Conservation (phyloP, 2,329 filamentous ascomycete genomes). For the Pochonia chlamydosporia region DNA sequence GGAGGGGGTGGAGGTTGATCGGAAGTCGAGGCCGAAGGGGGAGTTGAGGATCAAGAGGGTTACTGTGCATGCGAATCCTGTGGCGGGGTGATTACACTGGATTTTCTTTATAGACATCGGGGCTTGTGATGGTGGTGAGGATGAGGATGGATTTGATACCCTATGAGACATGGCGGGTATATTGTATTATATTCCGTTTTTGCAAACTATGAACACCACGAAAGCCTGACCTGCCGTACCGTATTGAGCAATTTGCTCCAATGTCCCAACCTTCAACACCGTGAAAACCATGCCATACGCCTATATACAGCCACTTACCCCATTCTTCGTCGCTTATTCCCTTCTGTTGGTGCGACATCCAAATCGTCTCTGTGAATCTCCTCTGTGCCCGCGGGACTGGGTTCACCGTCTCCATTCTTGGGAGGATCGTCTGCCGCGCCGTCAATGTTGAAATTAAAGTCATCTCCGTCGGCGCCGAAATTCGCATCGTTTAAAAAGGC, state of each 20-base stretch:
- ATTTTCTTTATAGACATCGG: not conserved
- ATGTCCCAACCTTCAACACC: no score
- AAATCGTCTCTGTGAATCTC: constrained; percentile 43
- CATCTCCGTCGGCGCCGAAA: constrained; percentile 37
- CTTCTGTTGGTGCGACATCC: constrained; percentile 18
- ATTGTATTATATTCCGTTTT: no score
- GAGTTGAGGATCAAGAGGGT: constrained; percentile 61
- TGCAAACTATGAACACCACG: no score
- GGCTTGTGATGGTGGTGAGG: no score
- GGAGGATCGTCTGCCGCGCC: constrained; percentile 4
- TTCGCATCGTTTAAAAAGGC: constrained; percentile 30
- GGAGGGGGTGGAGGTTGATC: constrained; percentile 68
- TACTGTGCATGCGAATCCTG: constrained; percentile 73
- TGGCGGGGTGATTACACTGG: constrained; percentile 47
- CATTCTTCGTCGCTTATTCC: constrained; percentile 33
- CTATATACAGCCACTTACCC: constrained; percentile 14
- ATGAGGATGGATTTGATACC: no score
- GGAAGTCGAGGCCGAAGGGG: constrained; percentile 69
- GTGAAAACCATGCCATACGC: no score
- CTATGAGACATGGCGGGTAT: no score
- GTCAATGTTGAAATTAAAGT: constrained; percentile 48
- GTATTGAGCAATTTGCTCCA: no score
- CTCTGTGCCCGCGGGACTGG: constrained; percentile 44
- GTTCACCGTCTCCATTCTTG: constrained; percentile 27
- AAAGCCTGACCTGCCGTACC: no score